Percentiles rank a stretch among this genome's conserved stretches.
phyloP scores from a whole-genome alignment of 331 rosid species.

The Ulmus americana region DNA sequence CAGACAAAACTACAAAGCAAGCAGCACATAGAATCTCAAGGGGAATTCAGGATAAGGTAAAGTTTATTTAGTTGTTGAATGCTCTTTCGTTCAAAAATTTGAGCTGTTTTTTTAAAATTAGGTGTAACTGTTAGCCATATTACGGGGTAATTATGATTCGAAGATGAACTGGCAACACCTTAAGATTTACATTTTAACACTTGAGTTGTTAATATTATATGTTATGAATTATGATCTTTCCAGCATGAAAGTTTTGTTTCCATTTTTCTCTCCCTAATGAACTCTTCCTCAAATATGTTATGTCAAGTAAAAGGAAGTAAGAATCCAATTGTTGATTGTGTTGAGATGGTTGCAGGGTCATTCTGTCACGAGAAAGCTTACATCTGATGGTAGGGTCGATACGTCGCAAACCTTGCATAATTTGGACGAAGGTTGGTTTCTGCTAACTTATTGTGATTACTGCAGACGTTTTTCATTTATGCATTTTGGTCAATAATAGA shows the following conservation, averaged over 20 bases:
- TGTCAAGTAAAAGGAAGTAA: not conserved
- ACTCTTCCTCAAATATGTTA: not conserved
- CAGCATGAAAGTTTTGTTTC: too few relatives aligned
- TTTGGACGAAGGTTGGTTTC: conserved; percentile 59
- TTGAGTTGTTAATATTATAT: too few relatives aligned
- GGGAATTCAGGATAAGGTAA: conserved; percentile 83
- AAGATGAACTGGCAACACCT: too few relatives aligned
- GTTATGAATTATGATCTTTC: too few relatives aligned
- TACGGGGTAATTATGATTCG: too few relatives aligned
- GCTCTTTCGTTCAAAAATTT: too few relatives aligned
- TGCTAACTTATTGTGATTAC: not conserved
- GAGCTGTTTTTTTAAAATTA: too few relatives aligned
- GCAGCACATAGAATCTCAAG: conserved; percentile 70
- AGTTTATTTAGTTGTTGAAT: not conserved
- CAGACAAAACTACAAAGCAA: conserved; percentile 63
- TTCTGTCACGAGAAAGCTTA: conserved; percentile 68
- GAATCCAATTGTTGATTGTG: not conserved
- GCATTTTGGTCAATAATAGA: not conserved
- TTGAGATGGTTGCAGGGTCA: conserved; percentile 54
- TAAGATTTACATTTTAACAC: too few relatives aligned
- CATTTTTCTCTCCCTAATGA: too few relatives aligned
- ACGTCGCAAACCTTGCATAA: conserved; percentile 65
- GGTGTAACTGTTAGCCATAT: too few relatives aligned
- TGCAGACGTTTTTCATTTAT: not conserved
- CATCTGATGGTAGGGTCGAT: conserved; percentile 61